Evolutionary conservation across 2,329 filamentous ascomycete species (phyloP).

Genomic region (Aspergillus costaricaensis): DNA sequence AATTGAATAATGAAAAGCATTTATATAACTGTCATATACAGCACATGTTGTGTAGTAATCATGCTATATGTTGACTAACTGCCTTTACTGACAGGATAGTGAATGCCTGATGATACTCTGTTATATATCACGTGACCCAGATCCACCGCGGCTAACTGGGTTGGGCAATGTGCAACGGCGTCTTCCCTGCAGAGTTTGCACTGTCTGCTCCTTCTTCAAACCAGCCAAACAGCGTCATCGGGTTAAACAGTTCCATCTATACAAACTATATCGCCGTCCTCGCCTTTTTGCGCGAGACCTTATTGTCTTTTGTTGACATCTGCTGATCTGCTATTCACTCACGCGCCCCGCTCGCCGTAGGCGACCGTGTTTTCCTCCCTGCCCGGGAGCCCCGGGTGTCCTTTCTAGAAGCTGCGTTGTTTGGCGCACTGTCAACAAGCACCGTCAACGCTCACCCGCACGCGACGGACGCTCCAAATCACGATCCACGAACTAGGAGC

Average conservation of each 20-base stretch:
- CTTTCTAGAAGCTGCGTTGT: background rate
- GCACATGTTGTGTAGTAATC: no score
- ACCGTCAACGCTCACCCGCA: background rate
- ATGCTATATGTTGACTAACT: no score
- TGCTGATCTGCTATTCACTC: constrained; percentile 8
- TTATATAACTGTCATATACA: background rate
- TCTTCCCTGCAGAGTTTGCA: constrained; percentile 39
- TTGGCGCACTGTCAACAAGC: background rate
- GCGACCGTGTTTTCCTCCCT: background rate
- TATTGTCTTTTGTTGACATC: no score
- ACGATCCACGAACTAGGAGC: background rate
- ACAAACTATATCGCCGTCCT: constrained; percentile 18
- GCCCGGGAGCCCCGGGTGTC: constrained; percentile 6
- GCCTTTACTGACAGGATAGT: background rate
- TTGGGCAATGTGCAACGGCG: background rate
- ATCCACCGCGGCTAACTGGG: background rate
- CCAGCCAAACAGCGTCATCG: constrained; percentile 40
- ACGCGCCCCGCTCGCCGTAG: background rate
- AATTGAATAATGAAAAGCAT: constrained; percentile 4
- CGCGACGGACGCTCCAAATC: background rate
- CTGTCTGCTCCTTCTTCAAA: constrained; percentile 45
- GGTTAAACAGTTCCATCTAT: constrained; percentile 20
- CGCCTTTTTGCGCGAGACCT: background rate
- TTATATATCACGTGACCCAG: background rate
- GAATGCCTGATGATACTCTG: no score